phyloP scores from a whole-genome alignment of 306 rosid species.

The Glycine soja region DNA sequence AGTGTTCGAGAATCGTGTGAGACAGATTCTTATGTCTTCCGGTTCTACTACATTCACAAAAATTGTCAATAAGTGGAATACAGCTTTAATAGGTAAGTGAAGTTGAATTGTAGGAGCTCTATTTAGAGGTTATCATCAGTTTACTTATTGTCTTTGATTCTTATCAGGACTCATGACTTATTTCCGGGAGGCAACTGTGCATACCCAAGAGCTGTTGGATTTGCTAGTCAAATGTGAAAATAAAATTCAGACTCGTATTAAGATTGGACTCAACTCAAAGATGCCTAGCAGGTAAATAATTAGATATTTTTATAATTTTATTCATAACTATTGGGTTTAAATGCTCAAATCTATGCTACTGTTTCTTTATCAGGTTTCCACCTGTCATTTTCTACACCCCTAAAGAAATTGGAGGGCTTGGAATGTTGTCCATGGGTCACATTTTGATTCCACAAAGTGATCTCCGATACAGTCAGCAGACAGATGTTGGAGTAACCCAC shows the following conservation, averaged over 20 bases:
- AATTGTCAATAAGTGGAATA: conserved; percentile 98
- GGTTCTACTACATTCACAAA: conserved; percentile 98
- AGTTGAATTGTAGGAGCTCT: conserved; percentile 22
- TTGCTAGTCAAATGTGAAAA: conserved; percentile 97
- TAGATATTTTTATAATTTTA: neutral
- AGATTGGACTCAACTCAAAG: conserved; percentile 97
- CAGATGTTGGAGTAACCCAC: conserved; percentile 99
- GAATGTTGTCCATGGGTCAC: conserved; percentile 99
- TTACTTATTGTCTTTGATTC: conserved; percentile 16
- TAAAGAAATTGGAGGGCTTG: conserved; percentile 99
- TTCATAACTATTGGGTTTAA: conserved; percentile 6
- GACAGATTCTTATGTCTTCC: conserved; percentile 99
- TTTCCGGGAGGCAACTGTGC: conserved; percentile 99
- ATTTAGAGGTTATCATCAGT: neutral
- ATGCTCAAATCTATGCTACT: neutral
- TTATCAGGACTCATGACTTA: conserved; percentile 92
- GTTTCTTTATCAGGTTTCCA: conserved; percentile 73
- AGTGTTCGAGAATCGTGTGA: conserved; percentile 97
- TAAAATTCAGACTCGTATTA: conserved; percentile 98
- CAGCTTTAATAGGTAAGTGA: conserved; percentile 82
- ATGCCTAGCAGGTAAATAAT: conserved; percentile 89
- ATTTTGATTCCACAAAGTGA: conserved; percentile 98
- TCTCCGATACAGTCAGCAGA: conserved; percentile 97
- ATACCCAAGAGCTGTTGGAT: conserved; percentile 95
- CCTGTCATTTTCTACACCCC: conserved; percentile 99